A percentile compares a stretch with the other conserved stretches of the same genome.
These are phyloP conservation scores for Lactifluus volemus DNA, from an alignment of 768 basidiomycete genomes.

Conservation along the genomic window DNA sequence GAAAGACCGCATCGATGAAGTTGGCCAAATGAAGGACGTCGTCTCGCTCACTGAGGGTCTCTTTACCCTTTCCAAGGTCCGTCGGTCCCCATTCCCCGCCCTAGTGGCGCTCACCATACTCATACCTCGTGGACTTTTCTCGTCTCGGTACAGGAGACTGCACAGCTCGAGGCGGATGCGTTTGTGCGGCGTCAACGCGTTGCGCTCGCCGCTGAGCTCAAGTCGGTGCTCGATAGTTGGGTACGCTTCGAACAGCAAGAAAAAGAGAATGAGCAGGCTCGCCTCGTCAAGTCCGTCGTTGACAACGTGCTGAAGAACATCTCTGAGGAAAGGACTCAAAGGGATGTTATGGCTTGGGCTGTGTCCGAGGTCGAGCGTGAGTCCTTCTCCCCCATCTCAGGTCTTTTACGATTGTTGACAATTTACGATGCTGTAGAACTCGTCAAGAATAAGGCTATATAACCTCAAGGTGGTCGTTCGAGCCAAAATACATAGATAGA, in stretches of 20 bases:
- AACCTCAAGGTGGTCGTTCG: conserved; percentile 21
- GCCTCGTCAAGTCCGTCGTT: conserved; percentile 82
- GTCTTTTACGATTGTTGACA: neutral
- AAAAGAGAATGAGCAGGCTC: conserved; percentile 94
- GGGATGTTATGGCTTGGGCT: conserved; percentile 69
- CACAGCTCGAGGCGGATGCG: conserved; percentile 77
- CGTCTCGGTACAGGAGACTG: conserved; percentile 61
- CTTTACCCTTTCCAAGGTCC: conserved; percentile 86
- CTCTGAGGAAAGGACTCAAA: conserved; percentile 83
- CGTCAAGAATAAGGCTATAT: conserved; percentile 90
- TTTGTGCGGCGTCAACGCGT: conserved; percentile 90
- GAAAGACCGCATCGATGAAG: conserved; percentile 84
- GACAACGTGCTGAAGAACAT: conserved; percentile 77
- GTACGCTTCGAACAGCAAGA: conserved; percentile 94
- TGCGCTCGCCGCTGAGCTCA: conserved; percentile 80
- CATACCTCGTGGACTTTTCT: neutral
- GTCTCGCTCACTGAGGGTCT: conserved; percentile 84
- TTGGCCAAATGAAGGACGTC: conserved; percentile 93
- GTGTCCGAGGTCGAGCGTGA: conserved; percentile 88
- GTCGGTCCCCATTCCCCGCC: conserved; percentile 10
- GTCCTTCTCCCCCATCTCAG: conserved; percentile 29
- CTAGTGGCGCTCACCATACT: neutral
- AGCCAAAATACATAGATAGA: conserved; percentile 13
- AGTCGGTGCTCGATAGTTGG: conserved; percentile 94
- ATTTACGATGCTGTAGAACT: conserved; percentile 44